A percentile compares a stretch with the other conserved stretches of the same genome.
These are phyloP conservation scores for Yarrowia sp. DNA, from an alignment of 805 yeast species.

Conservation along the genomic window DNA sequence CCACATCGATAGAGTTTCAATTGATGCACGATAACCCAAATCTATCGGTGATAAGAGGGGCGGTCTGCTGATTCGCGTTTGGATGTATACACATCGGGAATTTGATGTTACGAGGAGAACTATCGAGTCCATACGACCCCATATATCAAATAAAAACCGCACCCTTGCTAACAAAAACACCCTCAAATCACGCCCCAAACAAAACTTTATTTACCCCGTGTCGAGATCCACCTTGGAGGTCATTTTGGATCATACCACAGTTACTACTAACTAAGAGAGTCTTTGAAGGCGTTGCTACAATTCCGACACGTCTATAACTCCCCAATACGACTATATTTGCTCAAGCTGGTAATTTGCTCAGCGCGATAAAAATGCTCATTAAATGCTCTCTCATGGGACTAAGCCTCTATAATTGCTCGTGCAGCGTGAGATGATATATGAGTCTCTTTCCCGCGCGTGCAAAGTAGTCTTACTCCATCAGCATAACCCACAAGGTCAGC, in stretches of 20 bases:
- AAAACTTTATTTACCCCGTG: background rate
- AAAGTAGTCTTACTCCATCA: too few species aligned
- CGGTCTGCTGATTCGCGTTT: too few species aligned
- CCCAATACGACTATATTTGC: too few species aligned
- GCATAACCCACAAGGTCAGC: slow-evolving; percentile 14
- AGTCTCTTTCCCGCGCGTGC: background rate
- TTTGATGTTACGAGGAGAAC: too few species aligned
- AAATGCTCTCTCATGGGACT: background rate
- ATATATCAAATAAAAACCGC: too few species aligned
- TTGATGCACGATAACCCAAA: slow-evolving; percentile 2
- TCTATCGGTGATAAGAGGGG: too few species aligned
- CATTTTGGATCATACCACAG: background rate
- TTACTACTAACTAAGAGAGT: too few species aligned
- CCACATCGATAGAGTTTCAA: background rate
- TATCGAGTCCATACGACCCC: too few species aligned
- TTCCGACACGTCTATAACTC: too few species aligned
- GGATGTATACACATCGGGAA: too few species aligned
- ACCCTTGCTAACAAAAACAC: too few species aligned
- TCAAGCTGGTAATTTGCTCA: slow-evolving; percentile 1
- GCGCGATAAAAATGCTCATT: background rate
- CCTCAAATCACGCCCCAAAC: background rate
- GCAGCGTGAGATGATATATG: background rate
- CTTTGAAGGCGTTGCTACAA: too few species aligned
- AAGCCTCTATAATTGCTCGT: background rate
- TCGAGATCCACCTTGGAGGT: background rate